phyloP scores from a whole-genome alignment of 2,329 filamentous ascomycete genomes.

The Magnaporthales sp. region DNA sequence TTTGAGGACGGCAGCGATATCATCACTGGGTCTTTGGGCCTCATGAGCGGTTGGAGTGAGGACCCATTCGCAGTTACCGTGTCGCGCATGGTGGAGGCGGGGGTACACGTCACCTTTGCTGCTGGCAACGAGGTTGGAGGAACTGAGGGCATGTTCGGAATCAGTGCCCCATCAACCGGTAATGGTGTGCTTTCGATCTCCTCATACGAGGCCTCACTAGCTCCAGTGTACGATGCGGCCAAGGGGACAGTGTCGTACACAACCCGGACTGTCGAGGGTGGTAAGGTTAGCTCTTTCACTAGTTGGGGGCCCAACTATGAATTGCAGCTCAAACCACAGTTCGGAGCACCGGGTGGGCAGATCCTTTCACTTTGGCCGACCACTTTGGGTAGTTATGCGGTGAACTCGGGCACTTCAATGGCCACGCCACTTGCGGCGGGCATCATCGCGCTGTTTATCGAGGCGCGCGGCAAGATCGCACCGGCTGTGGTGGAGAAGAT shows the following conservation, averaged over 20 bases:
- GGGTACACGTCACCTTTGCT: slow-evolving; percentile 19
- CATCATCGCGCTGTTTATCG: slow-evolving; percentile 3
- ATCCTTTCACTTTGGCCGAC: neutral
- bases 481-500: neutral
- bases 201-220: slow-evolving; percentile 15
- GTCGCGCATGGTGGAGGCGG: slow-evolving; percentile 19
- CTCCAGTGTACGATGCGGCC: slow-evolving; percentile 24
- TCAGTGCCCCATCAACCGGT: neutral
- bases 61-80: slow-evolving; percentile 16
- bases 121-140: slow-evolving; percentile 15
- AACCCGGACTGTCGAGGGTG: neutral
- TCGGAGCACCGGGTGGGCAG: neutral
- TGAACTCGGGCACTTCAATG: slow-evolving; percentile 4
- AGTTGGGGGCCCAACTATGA: slow-evolving; percentile 4
- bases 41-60: slow-evolving; percentile 17
- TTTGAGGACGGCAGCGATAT: slow-evolving; percentile 31
- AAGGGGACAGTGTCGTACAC: slow-evolving; percentile 17
- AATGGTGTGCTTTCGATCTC: neutral
- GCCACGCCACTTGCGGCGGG: slow-evolving; percentile 2
- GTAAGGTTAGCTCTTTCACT: neutral
- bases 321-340: slow-evolving; percentile 10
- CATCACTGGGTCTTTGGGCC: slow-evolving; percentile 21
- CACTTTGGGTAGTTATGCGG: neutral
- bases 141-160: neutral
- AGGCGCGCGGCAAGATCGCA: neutral